Base-by-base conservation (phyloP, 495 filamentous ascomycete species). In the Polyplosphaeria fusca region DNA sequence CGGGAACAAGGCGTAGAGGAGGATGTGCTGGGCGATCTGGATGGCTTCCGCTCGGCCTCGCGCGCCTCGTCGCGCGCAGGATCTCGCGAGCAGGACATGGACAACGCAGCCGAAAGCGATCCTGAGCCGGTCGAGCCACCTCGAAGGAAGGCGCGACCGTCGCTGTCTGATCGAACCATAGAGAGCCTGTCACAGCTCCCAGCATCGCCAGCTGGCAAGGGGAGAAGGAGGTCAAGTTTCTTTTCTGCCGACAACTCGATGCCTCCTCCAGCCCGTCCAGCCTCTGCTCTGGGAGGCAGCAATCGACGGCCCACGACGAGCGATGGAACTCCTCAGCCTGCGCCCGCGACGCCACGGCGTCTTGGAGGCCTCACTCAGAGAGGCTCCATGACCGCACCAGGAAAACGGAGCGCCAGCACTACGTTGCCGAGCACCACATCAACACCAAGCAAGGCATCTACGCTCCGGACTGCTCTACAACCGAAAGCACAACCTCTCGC, bases 111-210 rank as follows among this genome's bases (percentile, higher is more conserved):
- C n/a, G 63, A 60, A 25, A 58, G 58, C 39, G 47, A 61, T 0
- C 13, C 40, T 25, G 49, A 54, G 41, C 32, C 60, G 19, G 40
- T 22, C 12, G 54, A 58, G 13, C 44, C 54, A 55, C 47, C 57
- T 27, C 24, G 66, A 14, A 50, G 62, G 54, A 67, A 69, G 47
- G 55, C 65, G 12, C 32, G 72, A 20, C 79, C 82, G 20, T 88
- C 85, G 1, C 69, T 89, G 20, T 85, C 83, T 13, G 86, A 89
- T 45, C 73, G 86, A 37, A 86, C 86, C 11, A 81, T 86, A 28
- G 84, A 86, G 57, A 86, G 82, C 0, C 68, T 89, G 12, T 74
- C 85, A 25, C 74, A 77, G 42, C 76, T 88, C 19, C 81, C 85
- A 2, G 76, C 83, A 1, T 86, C 86, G 16, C 86, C 86, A 5